A percentile compares a stretch with the other conserved stretches of the same genome.
These are phyloP conservation scores for Ogataea methylovora DNA, from an alignment of 805 yeast genomes.

Conservation along the genomic window DNA sequence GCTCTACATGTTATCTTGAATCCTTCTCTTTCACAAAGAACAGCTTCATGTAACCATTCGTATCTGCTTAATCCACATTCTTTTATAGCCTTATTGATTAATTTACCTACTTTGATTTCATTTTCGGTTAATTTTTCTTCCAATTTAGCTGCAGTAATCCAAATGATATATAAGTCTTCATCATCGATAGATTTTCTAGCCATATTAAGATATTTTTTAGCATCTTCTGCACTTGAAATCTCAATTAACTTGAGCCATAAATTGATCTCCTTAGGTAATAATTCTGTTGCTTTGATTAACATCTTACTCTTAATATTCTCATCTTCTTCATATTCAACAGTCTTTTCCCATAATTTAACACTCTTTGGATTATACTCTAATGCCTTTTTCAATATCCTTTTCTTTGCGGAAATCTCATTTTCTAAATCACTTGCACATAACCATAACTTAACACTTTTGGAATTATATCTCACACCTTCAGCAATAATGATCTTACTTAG, in stretches of 20 bases:
- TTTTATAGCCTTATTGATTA: constrained; percentile 42
- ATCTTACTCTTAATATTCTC: constrained; percentile 42
- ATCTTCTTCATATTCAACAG: constrained; percentile 54
- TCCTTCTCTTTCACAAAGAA: constrained; percentile 39
- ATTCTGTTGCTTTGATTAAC: constrained; percentile 56
- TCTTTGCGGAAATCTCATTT: constrained; percentile 42
- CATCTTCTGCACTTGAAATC: constrained; percentile 37
- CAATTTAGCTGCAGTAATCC: constrained; percentile 64
- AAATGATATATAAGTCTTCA: constrained; percentile 43
- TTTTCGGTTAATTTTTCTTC: constrained; percentile 47
- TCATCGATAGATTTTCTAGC: constrained; percentile 52
- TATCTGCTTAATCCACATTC: constrained; percentile 31
- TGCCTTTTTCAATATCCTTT: constrained; percentile 60
- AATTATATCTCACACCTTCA: constrained; percentile 54
- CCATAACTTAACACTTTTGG: constrained; percentile 64
- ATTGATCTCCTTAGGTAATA: constrained; percentile 56
- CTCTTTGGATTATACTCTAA: constrained; percentile 55
- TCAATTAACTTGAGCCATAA: constrained; percentile 59
- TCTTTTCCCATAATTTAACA: constrained; percentile 58
- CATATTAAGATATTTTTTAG: constrained; percentile 45
- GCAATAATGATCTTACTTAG: constrained; percentile 53
- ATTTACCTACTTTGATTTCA: constrained; percentile 36
- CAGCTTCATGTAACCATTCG: constrained; percentile 54
- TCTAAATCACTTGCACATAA: constrained; percentile 62
- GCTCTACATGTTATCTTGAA: constrained; percentile 44